These are phyloP conservation scores for Antitrichia curtipendula DNA, from an alignment of 225 moss, liverwort and hornwort genomes.

Conservation along the genomic window DNA sequence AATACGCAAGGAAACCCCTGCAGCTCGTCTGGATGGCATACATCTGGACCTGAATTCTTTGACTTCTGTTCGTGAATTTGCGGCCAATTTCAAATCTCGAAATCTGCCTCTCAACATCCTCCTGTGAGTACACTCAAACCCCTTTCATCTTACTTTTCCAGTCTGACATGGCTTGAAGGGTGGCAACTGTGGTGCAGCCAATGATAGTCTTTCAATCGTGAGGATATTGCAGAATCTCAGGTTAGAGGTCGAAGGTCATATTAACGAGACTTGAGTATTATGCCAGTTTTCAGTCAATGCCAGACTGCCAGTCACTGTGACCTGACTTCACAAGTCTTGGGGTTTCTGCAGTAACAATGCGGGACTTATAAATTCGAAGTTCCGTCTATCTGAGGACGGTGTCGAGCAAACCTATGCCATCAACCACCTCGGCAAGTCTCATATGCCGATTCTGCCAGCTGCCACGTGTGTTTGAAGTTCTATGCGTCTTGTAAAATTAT, in stretches of 20 bases:
- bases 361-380: neutral
- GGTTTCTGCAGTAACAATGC: slow-evolving; percentile 44
- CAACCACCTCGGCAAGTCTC: slow-evolving; percentile 42
- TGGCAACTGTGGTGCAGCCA: neutral
- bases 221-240: neutral
- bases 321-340: neutral
- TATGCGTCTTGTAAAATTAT: neutral
- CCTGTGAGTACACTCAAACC: slow-evolving; percentile 1
- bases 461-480: neutral
- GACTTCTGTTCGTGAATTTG: slow-evolving; percentile 28
- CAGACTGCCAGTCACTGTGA: neutral
- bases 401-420: slow-evolving; percentile 27
- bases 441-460: neutral
- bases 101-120: slow-evolving; percentile 36
- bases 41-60: slow-evolving; percentile 31
- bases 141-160: neutral
- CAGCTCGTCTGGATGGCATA: slow-evolving; percentile 29
- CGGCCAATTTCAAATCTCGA: slow-evolving; percentile 7
- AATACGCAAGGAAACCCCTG: slow-evolving; percentile 9
- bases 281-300: neutral
- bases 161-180: neutral
- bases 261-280: neutral
- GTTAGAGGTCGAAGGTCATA: too few relatives aligned
- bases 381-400: slow-evolving; percentile 35
- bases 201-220: neutral